These are phyloP conservation scores for Fulvia fulva DNA, from an alignment of 2,329 filamentous ascomycete species.

Conservation along the genomic window DNA sequence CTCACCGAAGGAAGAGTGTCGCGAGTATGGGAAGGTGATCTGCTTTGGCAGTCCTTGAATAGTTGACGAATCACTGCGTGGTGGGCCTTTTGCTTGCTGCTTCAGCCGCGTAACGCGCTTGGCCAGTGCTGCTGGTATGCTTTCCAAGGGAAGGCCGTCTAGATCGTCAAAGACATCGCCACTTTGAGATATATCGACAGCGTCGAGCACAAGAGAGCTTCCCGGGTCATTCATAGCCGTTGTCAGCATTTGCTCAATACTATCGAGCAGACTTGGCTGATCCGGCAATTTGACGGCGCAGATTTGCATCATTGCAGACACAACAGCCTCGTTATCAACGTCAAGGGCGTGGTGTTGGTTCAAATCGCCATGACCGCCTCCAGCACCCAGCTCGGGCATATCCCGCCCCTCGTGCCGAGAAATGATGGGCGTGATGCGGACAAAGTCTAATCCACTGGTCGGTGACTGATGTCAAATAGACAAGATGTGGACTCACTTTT, in stretches of 20 bases:
- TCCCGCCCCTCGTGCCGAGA: constrained; percentile 53
- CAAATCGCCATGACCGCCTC: constrained; percentile 74
- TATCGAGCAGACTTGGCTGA: constrained; percentile 31
- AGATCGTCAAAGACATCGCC: constrained; percentile 49
- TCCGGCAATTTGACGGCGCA: constrained; percentile 41
- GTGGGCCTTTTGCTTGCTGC: constrained; percentile 18
- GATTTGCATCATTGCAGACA: constrained; percentile 52
- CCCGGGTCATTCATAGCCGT: constrained; percentile 16
- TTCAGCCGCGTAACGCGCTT: constrained; percentile 24
- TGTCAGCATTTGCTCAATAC: constrained; percentile 37
- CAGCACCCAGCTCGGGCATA: constrained; percentile 69
- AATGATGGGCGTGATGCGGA: constrained; percentile 77
- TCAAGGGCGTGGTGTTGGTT: constrained; percentile 65
- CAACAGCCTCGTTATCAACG: constrained; percentile 45
- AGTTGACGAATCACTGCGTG: neutral
- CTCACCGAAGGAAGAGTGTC: constrained; percentile 83
- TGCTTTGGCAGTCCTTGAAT: constrained; percentile 22
- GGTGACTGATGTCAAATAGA: constrained; percentile 14
- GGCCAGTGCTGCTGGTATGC: constrained; percentile 30
- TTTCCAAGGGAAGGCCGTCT: constrained; percentile 31
- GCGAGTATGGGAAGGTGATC: constrained; percentile 72
- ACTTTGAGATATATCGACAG: constrained; percentile 17
- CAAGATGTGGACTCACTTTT: constrained; percentile 19
- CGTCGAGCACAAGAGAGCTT: constrained; percentile 23
- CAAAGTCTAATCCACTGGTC: constrained; percentile 45